These are phyloP conservation scores for Sporobolomyces pararoseus DNA, from an alignment of 768 basidiomycete species.

Conservation along the genomic window DNA sequence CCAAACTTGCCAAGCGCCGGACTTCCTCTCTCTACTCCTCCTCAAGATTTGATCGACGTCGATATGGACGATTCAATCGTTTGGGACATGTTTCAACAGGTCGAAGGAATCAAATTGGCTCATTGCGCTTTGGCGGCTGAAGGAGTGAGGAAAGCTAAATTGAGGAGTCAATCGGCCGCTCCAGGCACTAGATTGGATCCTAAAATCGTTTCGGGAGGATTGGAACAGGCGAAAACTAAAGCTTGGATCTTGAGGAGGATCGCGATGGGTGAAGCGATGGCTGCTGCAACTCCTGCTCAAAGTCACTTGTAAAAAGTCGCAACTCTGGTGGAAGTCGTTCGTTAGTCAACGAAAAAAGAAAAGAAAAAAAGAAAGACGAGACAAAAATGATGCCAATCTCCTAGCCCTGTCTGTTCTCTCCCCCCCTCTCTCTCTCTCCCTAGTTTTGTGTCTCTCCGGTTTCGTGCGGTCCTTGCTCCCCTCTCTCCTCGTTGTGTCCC, in stretches of 20 bases:
- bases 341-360: no score
- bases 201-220: not conserved
- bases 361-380: not conserved
- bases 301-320: no score
- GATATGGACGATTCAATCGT: not conserved
- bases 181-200: not conserved
- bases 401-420: no score
- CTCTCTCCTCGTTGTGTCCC: no score
- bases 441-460: no score
- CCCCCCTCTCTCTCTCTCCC: no score
- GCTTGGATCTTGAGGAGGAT: not conserved
- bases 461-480: no score
- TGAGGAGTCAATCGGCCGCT: not conserved
- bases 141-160: constrained; percentile 21
- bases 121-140: constrained; percentile 14
- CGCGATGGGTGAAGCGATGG: not conserved
- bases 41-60: constrained; percentile 13
- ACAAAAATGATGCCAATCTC: not conserved
- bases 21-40: not conserved
- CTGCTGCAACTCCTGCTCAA: no score
- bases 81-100: constrained; percentile 11
- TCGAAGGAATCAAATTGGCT: not conserved
- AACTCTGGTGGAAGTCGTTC: no score
- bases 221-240: not conserved
- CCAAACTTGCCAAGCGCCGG: not conserved